Evolutionary conservation across 805 yeast genomes (phyloP), one percentile per base, ranked within the genome.

Genomic region (Hanseniaspora nectarophila): DNA sequence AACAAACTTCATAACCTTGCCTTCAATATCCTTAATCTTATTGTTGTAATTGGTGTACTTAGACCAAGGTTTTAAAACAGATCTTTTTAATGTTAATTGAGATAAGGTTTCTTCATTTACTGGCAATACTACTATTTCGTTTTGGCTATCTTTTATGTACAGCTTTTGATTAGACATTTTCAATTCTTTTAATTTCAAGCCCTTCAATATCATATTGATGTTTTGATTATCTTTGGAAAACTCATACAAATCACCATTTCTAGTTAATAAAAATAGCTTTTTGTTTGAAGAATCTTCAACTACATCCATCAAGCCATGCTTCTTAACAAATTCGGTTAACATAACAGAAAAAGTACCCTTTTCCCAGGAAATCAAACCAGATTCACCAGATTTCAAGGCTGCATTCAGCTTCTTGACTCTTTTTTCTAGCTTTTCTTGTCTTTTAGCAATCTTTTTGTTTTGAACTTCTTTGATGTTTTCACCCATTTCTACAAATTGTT

Each of bases 201-300:
- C 80, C 43, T 67, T 69, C 16, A 82, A 55, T 2, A 78, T 66
- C 21, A 61, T 53, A 44, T 60, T 53, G 3, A 74, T 73, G 1
- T 56, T 56, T 4, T 60, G 54, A 1, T 58, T 56, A 51, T 60
- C 61, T 0, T 73, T 75, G 23, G 28, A 78, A 85, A 89, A 86
- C 61, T 82, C 84, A 52, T 78, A 79, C 31, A 87, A 71, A 59
- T 82, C 76, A 18, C 97, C 97, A 15, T 74, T 75, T 0, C 72
- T 71, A 55, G 80, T 76, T 16, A 86, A 75, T 0, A 87, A 87
- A 4, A 73, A 67, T 16, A 52, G 21, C 7, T 21, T 15, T 18
- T 33, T 34, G 28, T 24, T 43, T 4, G 57, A 63, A 0, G 68
- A 75, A 31, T 69, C 63, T 7, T 66, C 64, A 5, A 71, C 72